These are phyloP conservation scores for Neurospora crassa DNA, from an alignment of 2,329 filamentous ascomycete genomes.

Conservation along the genomic window DNA sequence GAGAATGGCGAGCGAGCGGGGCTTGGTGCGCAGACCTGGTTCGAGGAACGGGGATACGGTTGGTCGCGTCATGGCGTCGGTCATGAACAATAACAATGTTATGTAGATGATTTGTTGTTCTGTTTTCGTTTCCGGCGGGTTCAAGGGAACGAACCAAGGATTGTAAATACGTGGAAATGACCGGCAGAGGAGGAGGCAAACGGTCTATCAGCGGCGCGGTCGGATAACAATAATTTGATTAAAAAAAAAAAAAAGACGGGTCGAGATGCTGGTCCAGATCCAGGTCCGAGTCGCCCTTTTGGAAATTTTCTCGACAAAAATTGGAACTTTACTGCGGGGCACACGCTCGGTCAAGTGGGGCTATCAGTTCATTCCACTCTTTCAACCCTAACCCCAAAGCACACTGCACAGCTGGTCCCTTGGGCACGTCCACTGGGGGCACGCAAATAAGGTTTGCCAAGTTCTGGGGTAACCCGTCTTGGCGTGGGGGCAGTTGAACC, in stretches of 20 bases:
- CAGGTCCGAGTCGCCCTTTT: not conserved
- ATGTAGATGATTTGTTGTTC: not conserved
- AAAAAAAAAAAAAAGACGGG: not conserved
- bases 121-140: not conserved
- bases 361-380: not conserved
- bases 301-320: not conserved
- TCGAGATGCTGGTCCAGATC: not conserved
- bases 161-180: not conserved
- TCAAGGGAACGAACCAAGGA: not conserved
- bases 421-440: not conserved
- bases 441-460: not conserved
- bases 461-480: not conserved
- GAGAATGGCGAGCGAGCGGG: slow-evolving; percentile 67
- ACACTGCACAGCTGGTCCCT: not conserved
- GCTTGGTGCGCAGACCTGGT: slow-evolving; percentile 50
- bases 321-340: not conserved
- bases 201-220: not conserved
- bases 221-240: not conserved
- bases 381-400: not conserved
- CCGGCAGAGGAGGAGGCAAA: not conserved
- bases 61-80: not conserved
- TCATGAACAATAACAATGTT: not conserved
- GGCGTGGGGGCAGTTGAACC: not conserved
- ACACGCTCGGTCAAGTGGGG: not conserved
- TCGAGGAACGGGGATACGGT: slow-evolving; percentile 66